Base-by-base conservation (phyloP, 768 basidiomycete genomes). In the Agrocybe pediades region DNA sequence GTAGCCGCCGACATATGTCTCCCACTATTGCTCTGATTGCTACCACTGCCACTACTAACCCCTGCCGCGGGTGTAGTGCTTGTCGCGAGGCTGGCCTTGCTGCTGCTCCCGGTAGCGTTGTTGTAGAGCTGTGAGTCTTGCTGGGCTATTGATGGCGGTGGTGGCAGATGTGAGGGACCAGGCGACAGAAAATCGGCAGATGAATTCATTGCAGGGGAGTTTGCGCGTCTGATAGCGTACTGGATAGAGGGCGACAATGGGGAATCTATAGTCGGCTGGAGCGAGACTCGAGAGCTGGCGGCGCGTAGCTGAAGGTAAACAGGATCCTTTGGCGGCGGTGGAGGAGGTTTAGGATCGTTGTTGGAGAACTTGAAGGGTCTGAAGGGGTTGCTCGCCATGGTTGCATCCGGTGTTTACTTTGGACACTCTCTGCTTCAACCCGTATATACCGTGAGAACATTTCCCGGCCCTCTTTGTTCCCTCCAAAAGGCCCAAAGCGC, bases 251-350 rank as follows among this genome's bases (percentile, higher is more conserved):
- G 70, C 3, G 76, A 72, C 27, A 78, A 66, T 1, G 82, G 81
- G 20, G 69, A 71, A 20, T 57, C 72, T 8, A 76, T 71, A 42
- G 77, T 73, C 4, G 69, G 55, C 23, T 46, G 47, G 42, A 46
- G 25, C 27, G 55, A 57, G 36, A 54, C 9, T 70, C 70, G 53
- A 68, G 58, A 1, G 76, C 73, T 21, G 75, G 71, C 33, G 83
- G 72, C 8, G 81, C 67, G 1, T 82, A 82, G 41, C 74, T 73
- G 60, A 71, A 78, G 68, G 69, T 82, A 81, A 60, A 74, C 74
- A 6, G 72, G 62, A 59, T 89, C 87, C 68, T 89, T 88, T 36
- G 86, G 86, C 0, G 87, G 87, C 1, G 74, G 80, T 6, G 81
- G 82, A 0, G 85, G 84, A 0, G 85, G 83, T 48, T 65, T 67